Conservation (phyloP, 495 filamentous ascomycete genomes). For the Daldinia vernicosa region DNA sequence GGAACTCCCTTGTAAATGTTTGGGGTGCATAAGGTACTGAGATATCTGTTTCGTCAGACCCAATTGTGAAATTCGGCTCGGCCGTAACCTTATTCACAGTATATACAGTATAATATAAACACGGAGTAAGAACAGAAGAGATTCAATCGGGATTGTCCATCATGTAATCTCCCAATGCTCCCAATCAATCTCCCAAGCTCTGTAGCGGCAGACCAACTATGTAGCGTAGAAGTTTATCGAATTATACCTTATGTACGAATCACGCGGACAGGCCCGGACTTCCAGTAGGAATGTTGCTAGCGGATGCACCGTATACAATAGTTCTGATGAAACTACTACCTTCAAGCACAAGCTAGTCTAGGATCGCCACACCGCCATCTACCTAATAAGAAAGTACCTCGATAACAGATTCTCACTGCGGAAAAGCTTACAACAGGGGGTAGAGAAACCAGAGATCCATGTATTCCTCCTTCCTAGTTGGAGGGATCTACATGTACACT, state of each 20-base stretch:
- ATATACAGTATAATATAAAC: background rate
- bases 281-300: conserved; percentile 38
- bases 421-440: conserved; percentile 10
- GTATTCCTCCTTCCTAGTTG: conserved; percentile 29
- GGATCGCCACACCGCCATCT: conserved; percentile 49
- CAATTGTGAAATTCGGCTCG: background rate
- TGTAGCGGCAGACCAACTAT: background rate
- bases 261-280: conserved; percentile 43
- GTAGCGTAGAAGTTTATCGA: conserved; percentile 27
- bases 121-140: background rate
- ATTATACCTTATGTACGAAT: too few relatives aligned
- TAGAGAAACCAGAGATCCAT: conserved; percentile 21
- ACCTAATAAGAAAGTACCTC: conserved; percentile 36
- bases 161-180: background rate
- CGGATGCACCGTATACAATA: conserved; percentile 44
- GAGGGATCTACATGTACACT: conserved; percentile 39
- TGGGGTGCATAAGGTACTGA: background rate
- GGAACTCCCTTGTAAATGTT: conserved; percentile 1
- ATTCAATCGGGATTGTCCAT: background rate
- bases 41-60: conserved; percentile 9
- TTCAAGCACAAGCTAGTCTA: conserved; percentile 3
- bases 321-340: conserved; percentile 22
- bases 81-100: background rate
- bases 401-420: conserved; percentile 28
- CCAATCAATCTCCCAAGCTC: conserved; percentile 1